Evolutionary conservation across 805 yeast species (phyloP).

Genomic region (Candida namnaoensis): DNA sequence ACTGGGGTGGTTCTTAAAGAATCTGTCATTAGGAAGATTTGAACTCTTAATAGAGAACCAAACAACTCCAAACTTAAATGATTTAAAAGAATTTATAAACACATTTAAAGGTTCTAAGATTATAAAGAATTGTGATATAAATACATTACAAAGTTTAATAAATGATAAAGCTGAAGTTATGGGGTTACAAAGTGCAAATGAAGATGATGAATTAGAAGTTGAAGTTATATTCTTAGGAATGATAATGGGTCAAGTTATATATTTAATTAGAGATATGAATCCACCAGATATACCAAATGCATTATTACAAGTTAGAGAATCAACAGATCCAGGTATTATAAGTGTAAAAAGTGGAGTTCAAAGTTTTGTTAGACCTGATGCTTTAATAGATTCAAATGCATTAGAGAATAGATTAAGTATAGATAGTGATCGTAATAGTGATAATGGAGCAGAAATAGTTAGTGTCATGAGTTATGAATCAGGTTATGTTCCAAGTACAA

Average conservation of each 20-base stretch:
- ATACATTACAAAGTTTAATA: not conserved
- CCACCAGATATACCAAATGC: too few species aligned
- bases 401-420: too few species aligned
- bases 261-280: not conserved
- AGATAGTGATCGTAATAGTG: too few species aligned
- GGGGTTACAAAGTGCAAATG: not conserved
- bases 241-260: not conserved
- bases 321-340: not conserved
- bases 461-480: not conserved
- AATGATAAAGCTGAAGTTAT: not conserved
- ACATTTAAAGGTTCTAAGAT: not conserved
- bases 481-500: not conserved
- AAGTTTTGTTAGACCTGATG: too few species aligned
- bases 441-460: too few species aligned
- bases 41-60: not conserved
- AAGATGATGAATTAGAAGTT: not conserved
- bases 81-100: too few species aligned
- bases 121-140: not conserved
- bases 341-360: not conserved
- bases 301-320: too few species aligned
- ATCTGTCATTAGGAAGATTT: not conserved
- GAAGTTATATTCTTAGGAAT: not conserved
- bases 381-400: too few species aligned
- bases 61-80: not conserved
- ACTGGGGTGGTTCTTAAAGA: not conserved